Conservation (phyloP, 768 basidiomycete genomes). For the Zangia roseola region DNA sequence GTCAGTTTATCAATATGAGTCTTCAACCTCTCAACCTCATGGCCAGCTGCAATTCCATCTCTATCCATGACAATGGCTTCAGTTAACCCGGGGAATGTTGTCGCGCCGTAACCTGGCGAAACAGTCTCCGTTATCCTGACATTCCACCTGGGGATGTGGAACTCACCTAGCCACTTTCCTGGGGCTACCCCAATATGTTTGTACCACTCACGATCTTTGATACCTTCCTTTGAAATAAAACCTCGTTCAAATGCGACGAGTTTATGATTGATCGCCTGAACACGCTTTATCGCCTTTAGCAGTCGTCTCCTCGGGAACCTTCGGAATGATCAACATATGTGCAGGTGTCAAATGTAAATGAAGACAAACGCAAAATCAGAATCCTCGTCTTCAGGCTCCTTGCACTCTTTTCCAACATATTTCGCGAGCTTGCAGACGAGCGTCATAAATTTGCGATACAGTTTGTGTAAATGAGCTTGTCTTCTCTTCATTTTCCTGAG, state of each 20-base stretch:
- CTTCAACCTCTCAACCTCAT: conserved; percentile 62
- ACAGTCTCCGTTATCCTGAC: conserved; percentile 1
- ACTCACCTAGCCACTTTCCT: conserved; percentile 78
- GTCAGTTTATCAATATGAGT: conserved; percentile 52
- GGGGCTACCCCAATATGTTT: conserved; percentile 88
- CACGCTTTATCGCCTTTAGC: conserved; percentile 56
- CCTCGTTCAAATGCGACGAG: conserved; percentile 73
- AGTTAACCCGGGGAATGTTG: conserved; percentile 78
- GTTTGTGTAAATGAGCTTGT: conserved; percentile 19
- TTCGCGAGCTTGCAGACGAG: conserved; percentile 37
- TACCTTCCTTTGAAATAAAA: conserved; percentile 78
- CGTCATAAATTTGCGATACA: conserved; percentile 6
- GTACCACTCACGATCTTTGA: conserved; percentile 86
- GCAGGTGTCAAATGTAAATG: background rate
- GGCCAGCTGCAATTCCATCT: conserved; percentile 57
- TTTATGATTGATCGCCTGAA: conserved; percentile 64
- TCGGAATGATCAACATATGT: conserved; percentile 2
- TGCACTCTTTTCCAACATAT: conserved; percentile 30
- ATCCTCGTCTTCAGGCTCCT: conserved; percentile 4
- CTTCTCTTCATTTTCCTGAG: conserved; percentile 39
- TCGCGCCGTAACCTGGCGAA: conserved; percentile 74
- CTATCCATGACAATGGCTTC: conserved; percentile 75
- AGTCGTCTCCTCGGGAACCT: conserved; percentile 35
- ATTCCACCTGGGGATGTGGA: background rate
- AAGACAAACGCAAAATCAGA: conserved; percentile 13